Conservation (phyloP, 2,329 filamentous ascomycete species). For the Colletotrichum lindemuthianum region DNA sequence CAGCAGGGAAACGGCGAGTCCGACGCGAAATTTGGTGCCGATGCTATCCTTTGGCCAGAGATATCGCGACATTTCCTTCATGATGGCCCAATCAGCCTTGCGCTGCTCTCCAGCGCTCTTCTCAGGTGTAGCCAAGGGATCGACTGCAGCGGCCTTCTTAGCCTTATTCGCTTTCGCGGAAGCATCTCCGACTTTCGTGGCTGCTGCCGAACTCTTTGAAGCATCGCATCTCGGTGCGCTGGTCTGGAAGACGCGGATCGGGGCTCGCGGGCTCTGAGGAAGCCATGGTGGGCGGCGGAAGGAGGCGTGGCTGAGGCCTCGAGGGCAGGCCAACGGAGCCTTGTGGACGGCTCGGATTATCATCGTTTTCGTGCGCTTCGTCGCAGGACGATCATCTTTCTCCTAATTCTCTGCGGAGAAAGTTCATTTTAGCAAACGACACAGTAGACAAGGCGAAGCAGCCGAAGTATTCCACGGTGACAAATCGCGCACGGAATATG, state of each 20-base stretch:
- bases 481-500: slow-evolving; percentile 1
- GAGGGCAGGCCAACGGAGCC: slow-evolving; percentile 32
- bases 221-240: slow-evolving; percentile 32
- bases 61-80: slow-evolving; percentile 97
- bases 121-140: slow-evolving; percentile 72
- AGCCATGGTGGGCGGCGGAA: slow-evolving; percentile 33
- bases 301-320: slow-evolving; percentile 16
- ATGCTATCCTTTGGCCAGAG: slow-evolving; percentile 93
- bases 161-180: slow-evolving; percentile 11
- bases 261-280: slow-evolving; percentile 27
- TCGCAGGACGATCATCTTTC: slow-evolving; percentile 32
- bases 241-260: slow-evolving; percentile 36
- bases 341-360: slow-evolving; percentile 34
- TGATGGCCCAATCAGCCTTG: slow-evolving; percentile 97
- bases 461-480: not conserved
- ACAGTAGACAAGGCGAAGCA: not conserved
- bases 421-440: slow-evolving; percentile 13
- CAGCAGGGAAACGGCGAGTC: slow-evolving; percentile 83
- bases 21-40: slow-evolving; percentile 85
- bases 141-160: slow-evolving; percentile 42
- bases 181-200: slow-evolving; percentile 16
- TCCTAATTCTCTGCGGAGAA: slow-evolving; percentile 2
- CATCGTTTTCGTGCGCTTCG: slow-evolving; percentile 34
- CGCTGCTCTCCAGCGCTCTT: slow-evolving; percentile 86
- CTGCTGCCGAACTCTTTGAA: not conserved